Conservation (phyloP, 768 basidiomycete genomes). For the Tylopilus felleus region DNA sequence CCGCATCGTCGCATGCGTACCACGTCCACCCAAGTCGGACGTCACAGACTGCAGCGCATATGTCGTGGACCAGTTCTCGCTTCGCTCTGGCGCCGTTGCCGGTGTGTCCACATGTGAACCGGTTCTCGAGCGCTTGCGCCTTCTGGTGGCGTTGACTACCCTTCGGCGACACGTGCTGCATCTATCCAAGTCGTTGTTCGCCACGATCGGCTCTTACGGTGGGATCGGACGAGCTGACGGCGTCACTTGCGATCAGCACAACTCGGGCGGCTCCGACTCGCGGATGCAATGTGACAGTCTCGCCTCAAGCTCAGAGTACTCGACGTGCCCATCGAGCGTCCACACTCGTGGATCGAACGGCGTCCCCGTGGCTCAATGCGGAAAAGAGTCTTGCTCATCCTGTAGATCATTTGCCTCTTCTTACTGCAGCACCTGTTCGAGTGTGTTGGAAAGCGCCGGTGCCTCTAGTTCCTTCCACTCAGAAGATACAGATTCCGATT, state of each 20-base stretch:
- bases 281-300: background rate
- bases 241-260: background rate
- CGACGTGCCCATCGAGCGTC: slow-evolving; percentile 22
- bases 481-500: slow-evolving; percentile 4
- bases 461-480: slow-evolving; percentile 8
- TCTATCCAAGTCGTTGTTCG: slow-evolving; percentile 16
- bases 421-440: slow-evolving; percentile 24
- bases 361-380: background rate
- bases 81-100: background rate
- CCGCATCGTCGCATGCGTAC: slow-evolving; percentile 23
- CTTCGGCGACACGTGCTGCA: slow-evolving; percentile 20
- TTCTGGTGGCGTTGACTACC: slow-evolving; percentile 16
- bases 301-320: slow-evolving; percentile 20
- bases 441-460: slow-evolving; percentile 4
- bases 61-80: slow-evolving; percentile 22
- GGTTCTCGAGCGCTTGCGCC: slow-evolving; percentile 17
- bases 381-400: background rate
- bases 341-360: background rate
- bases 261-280: slow-evolving; percentile 1
- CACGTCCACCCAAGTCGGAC: slow-evolving; percentile 6
- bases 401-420: slow-evolving; percentile 11
- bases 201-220: background rate
- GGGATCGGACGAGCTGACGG: background rate
- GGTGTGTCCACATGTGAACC: slow-evolving; percentile 5
- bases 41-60: slow-evolving; percentile 10